Evolutionary conservation across 164 flowering plant genomes (phyloP), one percentile per base, ranked within the genome.

Genomic region (Macadamia tetraphylla): DNA sequence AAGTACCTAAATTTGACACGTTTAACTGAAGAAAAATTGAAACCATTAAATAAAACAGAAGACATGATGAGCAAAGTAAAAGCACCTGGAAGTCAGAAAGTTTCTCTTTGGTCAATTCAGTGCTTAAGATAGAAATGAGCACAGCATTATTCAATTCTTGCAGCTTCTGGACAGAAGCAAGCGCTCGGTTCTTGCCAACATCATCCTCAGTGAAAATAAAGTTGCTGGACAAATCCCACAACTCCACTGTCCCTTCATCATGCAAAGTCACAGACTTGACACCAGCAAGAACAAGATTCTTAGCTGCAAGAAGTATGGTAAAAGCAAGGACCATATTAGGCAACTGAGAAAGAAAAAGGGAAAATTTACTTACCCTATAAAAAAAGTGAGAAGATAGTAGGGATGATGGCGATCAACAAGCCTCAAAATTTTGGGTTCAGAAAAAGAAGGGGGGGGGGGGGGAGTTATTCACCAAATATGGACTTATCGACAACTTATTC

Each of bases 221-320:
- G 71, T 88, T 91, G 74, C 93, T 80, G 1, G 95, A 91, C 69
- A 91, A 68, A 75, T 91, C 95, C 95, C 97, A 91, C 71, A 91
- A 62, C 68, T 89, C 91, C 64, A 91, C 95, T 0, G 48, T 60
- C 40, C 87, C 88, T 74, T 88, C 93, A 74, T 91, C 97, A 69
- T 91, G 97, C 83, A 91, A 76, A 23, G 93, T 85, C 64, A 91
- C 91, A 61, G 95, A 91, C 76, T 89, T 91, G 43, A 91, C 95
- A 71, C 97, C 97, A 65, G 97, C 93, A 64, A 91, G 93, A 77
- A 91, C 71, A 51, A 91, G 87, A 61, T 91, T 91, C 77, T 91
- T 91, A 13, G 97, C 95, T 91, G 91, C 81, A 84, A 64, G 40
- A 48, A 72, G 48, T 30, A 78, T 52, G 14, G 57, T 51, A 18